These are phyloP conservation scores for Populus ilicifolia DNA, from an alignment of 345 rosid genomes.

Conservation along the genomic window DNA sequence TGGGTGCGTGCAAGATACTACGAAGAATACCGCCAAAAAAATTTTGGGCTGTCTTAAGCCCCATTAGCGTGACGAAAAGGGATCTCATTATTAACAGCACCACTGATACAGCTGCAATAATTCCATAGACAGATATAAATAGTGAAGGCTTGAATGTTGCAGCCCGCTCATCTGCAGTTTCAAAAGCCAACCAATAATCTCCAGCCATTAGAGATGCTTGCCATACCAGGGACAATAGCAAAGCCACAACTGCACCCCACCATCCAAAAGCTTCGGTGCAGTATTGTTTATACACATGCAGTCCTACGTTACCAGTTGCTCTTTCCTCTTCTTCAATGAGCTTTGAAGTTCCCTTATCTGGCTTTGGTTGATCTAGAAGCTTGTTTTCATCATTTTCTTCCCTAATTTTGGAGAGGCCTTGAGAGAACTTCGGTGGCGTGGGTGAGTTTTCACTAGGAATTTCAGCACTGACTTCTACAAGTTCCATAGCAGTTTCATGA, in stretches of 20 bases:
- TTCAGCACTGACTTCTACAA: conserved; percentile 56
- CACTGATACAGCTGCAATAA: conserved; percentile 53
- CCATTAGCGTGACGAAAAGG: conserved; percentile 49
- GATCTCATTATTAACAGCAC: conserved; percentile 51
- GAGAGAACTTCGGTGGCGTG: conserved; percentile 30
- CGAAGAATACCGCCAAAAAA: conserved; percentile 68
- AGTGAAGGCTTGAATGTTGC: conserved; percentile 43
- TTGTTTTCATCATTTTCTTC: conserved; percentile 53
- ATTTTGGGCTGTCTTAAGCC: conserved; percentile 77
- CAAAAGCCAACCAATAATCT: conserved; percentile 93
- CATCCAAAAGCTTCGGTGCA: conserved; percentile 86
- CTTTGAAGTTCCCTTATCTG: conserved; percentile 53
- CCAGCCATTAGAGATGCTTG: conserved; percentile 78
- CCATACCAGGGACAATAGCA: conserved; percentile 63
- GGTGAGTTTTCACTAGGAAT: conserved; percentile 36
- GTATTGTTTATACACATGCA: conserved; percentile 66
- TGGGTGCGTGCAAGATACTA: conserved; percentile 93
- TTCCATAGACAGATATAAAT: conserved; percentile 61
- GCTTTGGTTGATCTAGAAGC: conserved; percentile 36
- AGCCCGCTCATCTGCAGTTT: conserved; percentile 58
- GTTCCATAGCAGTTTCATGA: conserved; percentile 79
- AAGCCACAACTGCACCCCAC: conserved; percentile 65
- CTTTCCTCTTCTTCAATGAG: conserved; percentile 86
- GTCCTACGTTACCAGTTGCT: conserved; percentile 75
- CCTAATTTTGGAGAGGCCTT: conserved; percentile 26